Evolutionary conservation across 2,329 filamentous ascomycete species (phyloP), one percentile per base, ranked within the genome.

Genomic region (Claviceps maximensis): DNA sequence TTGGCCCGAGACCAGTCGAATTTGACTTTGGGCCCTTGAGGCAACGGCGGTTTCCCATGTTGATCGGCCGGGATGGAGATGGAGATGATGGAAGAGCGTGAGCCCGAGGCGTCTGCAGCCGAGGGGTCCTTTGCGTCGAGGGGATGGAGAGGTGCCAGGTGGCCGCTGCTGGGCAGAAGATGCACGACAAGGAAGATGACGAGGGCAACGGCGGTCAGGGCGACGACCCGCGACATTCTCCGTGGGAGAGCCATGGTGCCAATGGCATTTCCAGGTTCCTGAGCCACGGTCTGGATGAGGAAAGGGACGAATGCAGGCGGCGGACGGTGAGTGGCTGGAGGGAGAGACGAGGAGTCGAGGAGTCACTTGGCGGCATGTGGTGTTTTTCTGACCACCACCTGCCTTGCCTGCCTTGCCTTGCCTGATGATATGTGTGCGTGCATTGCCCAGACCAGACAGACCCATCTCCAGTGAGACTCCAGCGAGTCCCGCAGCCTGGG

Each of bases 1-100:
- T 52, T 52, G 1, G 61, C 57, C 0, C 52, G 53, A 1, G 64
- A 55, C 68, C 69, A 71, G 53, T 69, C 60, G 55, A 65, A 62
- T 58, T 57, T 21, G 59, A 52, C 2, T 57, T 57, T 50, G 53
- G 64, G 65, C 13, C 40, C 50, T 15, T 21, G 36, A 12, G 36
- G 23, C 10, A 10, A 21, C 17, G 31, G 21, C 21, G 33, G 33
- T 10, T 21, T 31, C 5, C 19, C 45, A 33, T 33, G 12, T 15
- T 31, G 21, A 41, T 15, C 31, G 6, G 31, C 31, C n/a, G n/a
- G n/a, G n/a, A n/a, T n/a, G n/a, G n/a, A n/a, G n/a, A n/a, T n/a
- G n/a, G n/a, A 10, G 9, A 33, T 9, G 31, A 33, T 10, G 31
- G 31, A 33, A 6, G 31, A 10, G 31, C 6, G 5, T 6, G 33